Base-by-base conservation (phyloP, 2,329 filamentous ascomycete species). In the Fusarium sp. region DNA sequence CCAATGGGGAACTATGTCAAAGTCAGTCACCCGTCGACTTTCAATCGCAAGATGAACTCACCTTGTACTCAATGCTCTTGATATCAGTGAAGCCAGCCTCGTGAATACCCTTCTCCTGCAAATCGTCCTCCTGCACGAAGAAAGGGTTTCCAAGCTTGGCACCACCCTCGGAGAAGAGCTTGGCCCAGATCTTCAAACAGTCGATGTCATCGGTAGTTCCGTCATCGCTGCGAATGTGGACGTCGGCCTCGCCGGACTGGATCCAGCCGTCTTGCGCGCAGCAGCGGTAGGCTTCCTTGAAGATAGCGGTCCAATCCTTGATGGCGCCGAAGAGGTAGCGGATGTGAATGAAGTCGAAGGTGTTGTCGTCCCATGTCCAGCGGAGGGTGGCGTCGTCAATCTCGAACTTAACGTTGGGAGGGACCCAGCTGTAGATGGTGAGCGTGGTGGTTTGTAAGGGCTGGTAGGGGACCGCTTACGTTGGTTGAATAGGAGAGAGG, bases 261-360 rank as follows among this genome's bases (percentile, higher is more conserved):
- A 72, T 55, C 65, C 65, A 72, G 2, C 70, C 70, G 10, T 62
- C 70, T 2, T 44, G 52, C 4, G 46, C 54, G 15, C 67, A 71
- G 20, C 69, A 65, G 19, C 70, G 70, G 28, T 56, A 63, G 4
- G 66, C 69, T 32, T 72, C 56, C 20, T 68, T 57, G 19, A 56
- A 71, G 0, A 72, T 33, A 5, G 39, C 32, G 0, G 44, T 3
- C 70, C 70, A 71, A 19, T 71, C 67, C 6, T 50, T 50, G 15
- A 71, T 65, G 15, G 70, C 70, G 4, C 70, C 70, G 15, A 71
- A 71, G 14, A 71, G 69, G 11, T 71, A 71, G 3, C 70, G 69
- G 13, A 71, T 68, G 35, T 71, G 70, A 39, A 71, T 55, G 5
- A 71, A 71, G 8, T 71, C 69, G 9, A 71, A 71, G 6, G 54